Conservation (phyloP, 306 rosid species). For the Quercus dentata region DNA sequence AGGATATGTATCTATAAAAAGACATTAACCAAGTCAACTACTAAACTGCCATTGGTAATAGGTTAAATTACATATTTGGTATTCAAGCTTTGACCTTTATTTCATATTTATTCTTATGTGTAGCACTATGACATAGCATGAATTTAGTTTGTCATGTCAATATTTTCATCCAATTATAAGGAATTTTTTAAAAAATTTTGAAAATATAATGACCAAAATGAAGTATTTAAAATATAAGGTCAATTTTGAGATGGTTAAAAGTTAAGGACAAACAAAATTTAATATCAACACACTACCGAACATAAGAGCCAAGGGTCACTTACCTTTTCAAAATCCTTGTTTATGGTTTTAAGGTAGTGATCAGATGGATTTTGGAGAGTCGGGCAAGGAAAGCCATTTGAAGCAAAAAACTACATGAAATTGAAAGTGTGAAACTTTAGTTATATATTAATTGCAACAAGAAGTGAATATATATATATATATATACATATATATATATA, state of each 20-base stretch:
- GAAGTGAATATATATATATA: not conserved
- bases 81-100: too few relatives aligned
- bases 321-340: slow-evolving; percentile 70
- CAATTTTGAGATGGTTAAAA: not conserved
- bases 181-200: too few relatives aligned
- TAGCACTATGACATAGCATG: too few relatives aligned
- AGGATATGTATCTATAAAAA: too few relatives aligned
- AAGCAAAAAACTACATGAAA: slow-evolving; percentile 50
- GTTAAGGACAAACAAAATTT: not conserved
- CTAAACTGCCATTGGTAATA: too few relatives aligned
- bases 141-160: too few relatives aligned
- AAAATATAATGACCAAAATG: not conserved
- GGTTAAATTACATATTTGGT: too few relatives aligned
- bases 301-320: not conserved
- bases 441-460: not conserved
- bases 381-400: slow-evolving; percentile 72
- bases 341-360: slow-evolving; percentile 64
- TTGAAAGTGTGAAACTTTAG: not conserved
- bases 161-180: too few relatives aligned
- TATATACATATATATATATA: too few relatives aligned
- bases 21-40: too few relatives aligned
- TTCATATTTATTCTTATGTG: too few relatives aligned
- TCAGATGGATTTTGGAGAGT: slow-evolving; percentile 61
- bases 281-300: not conserved
- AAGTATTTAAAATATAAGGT: too few relatives aligned